Evolutionary conservation across 2,329 filamentous ascomycete species (phyloP).

Genomic region (Xylaria sp.): DNA sequence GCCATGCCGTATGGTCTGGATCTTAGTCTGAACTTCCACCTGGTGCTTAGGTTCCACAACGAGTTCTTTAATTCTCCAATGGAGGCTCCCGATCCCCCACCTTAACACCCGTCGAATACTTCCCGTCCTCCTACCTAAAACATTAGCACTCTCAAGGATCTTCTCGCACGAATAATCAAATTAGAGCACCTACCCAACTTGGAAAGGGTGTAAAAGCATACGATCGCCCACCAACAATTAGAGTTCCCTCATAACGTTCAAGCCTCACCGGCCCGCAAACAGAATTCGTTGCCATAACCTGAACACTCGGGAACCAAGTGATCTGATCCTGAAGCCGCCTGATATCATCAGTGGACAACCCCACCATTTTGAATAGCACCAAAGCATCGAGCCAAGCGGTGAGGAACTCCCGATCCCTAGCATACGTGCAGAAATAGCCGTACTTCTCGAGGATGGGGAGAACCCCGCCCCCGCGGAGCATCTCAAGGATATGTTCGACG

Average conservation of each 20-base stretch:
- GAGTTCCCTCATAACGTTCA: background rate
- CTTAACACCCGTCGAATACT: too few species aligned
- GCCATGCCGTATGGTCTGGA: too few species aligned
- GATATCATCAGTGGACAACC: background rate
- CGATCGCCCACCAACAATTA: background rate
- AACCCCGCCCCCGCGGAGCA: conserved; percentile 13
- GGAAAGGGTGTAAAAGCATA: conserved; percentile 1
- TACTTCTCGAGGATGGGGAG: conserved; percentile 14
- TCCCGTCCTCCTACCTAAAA: too few species aligned
- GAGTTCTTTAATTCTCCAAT: too few species aligned
- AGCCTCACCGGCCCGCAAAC: background rate
- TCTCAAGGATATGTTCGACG: background rate
- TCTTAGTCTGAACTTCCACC: too few species aligned
- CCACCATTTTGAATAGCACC: conserved; percentile 26
- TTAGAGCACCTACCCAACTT: background rate
- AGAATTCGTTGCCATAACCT: background rate
- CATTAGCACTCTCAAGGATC: too few species aligned
- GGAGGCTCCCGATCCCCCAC: too few species aligned
- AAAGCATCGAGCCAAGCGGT: conserved; percentile 16
- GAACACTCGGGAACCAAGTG: background rate
- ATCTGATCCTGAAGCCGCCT: background rate
- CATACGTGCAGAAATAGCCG: conserved; percentile 19
- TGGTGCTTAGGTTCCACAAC: too few species aligned
- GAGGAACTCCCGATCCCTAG: conserved; percentile 16
- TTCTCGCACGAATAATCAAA: too few species aligned